Base-by-base conservation (phyloP, 2,329 filamentous ascomycete genomes). In the Phaeosphaeriaceae sp. region DNA sequence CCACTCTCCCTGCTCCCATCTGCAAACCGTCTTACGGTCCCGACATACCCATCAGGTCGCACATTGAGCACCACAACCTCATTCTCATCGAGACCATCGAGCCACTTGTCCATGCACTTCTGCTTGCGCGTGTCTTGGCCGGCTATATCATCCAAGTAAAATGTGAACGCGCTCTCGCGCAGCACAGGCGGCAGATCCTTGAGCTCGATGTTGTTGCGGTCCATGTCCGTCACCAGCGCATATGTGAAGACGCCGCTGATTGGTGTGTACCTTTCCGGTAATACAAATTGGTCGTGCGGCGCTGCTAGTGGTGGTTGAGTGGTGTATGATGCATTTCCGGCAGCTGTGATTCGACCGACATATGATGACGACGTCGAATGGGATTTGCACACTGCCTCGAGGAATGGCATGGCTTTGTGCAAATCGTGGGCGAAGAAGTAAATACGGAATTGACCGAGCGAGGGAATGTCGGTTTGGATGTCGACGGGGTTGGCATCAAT, bases 401-500 rank as follows among this genome's bases (percentile, higher is more conserved):
- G 80, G 76, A 91, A 91, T 0, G 80, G 78, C 54, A 79, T 80
- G 30, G 82, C 77, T 51, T 82, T 75, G 55, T 83, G 80, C 1
- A 92, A 81, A 67, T 91, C 83, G 69, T 86, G 87, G 60, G 88
- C 85, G 60, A 94, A 85, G 60, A 93, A 84, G 74, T 91, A 93
- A 48, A 93, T 85, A 50, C 89, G 85, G 80, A 93, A 94, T 70
- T 94, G 91, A 24, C 91, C 89, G 6, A 93, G 81, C 77, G 92
- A 86, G 1, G 91, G 91, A 47, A 93, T 91, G 69, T 93, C 91
- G 6, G 92, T 86, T 72, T 94, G 90, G 26, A 93, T 80, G 66
- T 93, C 89, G 44, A 94, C 87, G 0, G 91, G 91, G 68, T 93
- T 94, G 3, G 90, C 88, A 76, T 94, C 91, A 52, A 93, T 85